Conservation (phyloP, 2,329 filamentous ascomycete genomes). For the Curvularia sp. region DNA sequence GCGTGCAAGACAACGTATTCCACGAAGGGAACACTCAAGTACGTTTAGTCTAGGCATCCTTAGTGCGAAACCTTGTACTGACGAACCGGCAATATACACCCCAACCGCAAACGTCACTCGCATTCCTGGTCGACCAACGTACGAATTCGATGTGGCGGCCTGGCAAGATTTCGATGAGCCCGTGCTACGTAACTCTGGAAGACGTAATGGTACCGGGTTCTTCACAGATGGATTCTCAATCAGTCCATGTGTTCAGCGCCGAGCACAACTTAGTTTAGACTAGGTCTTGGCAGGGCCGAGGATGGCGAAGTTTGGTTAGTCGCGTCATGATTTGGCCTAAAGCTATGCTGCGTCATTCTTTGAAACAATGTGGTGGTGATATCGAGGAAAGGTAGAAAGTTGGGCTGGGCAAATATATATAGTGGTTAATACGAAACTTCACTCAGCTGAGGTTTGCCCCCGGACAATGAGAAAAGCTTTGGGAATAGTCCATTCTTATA, state of each 20-base stretch:
- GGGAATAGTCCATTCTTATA: background rate
- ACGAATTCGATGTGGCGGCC: background rate
- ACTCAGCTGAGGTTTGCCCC: background rate
- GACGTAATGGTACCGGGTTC: background rate
- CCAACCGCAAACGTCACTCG: slow-evolving; percentile 23
- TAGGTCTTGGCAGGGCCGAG: background rate
- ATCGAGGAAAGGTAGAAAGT: background rate
- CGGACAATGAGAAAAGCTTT: background rate
- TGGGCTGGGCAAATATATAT: background rate
- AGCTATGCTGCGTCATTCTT: background rate
- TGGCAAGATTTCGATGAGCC: no score
- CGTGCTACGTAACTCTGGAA: background rate
- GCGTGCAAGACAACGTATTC: slow-evolving; percentile 3
- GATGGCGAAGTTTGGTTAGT: background rate
- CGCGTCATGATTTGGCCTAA: background rate
- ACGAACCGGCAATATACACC: slow-evolving; percentile 15
- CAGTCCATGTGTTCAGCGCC: no score
- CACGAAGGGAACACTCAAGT: slow-evolving; percentile 21
- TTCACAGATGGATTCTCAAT: background rate
- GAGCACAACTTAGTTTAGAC: background rate
- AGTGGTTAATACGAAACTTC: background rate
- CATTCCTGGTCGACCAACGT: background rate
- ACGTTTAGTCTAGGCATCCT: background rate
- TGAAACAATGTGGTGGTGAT: background rate
- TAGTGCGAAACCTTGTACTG: background rate